phyloP scores from a whole-genome alignment of 352 stramenopile species.

The Globisporangium lucens region DNA sequence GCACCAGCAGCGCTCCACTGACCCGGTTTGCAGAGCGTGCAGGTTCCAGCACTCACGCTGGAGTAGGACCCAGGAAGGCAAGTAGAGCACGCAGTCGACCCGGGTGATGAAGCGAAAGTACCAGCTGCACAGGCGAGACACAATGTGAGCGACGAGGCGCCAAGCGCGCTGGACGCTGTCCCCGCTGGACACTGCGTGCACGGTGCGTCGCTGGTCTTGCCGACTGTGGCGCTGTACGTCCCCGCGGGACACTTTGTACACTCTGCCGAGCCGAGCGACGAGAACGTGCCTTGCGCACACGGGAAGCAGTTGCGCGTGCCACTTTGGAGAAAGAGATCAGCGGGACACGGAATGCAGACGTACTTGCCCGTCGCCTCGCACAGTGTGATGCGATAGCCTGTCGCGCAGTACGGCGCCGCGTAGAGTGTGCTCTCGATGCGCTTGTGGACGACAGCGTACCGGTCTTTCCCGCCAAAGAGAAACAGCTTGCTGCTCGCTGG shows the following conservation, averaged over 20 bases:
- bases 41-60: conserved; percentile 33
- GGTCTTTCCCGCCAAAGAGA: conserved; percentile 63
- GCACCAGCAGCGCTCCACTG: conserved; percentile 39
- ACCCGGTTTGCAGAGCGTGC: conserved; percentile 36
- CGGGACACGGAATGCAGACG: conserved; percentile 60
- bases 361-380: conserved; percentile 47
- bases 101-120: conserved; percentile 23
- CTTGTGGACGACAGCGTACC: conserved; percentile 54
- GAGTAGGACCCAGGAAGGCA: conserved; percentile 42
- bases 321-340: conserved; percentile 51
- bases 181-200: conserved; percentile 52
- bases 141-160: conserved; percentile 25
- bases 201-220: conserved; percentile 31
- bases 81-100: conserved; percentile 17
- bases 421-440: conserved; percentile 53
- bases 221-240: conserved; percentile 41
- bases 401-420: conserved; percentile 42
- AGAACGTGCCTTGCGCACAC: conserved; percentile 47
- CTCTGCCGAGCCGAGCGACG: conserved; percentile 30
- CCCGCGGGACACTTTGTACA: conserved; percentile 48
- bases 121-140: conserved; percentile 32
- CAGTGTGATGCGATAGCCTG: conserved; percentile 50
- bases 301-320: conserved; percentile 49
- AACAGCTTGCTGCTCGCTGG: conserved; percentile 28
- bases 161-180: conserved; percentile 38